Conservation (phyloP, 2,329 filamentous ascomycete genomes). For the Trichoderma hamatum region DNA sequence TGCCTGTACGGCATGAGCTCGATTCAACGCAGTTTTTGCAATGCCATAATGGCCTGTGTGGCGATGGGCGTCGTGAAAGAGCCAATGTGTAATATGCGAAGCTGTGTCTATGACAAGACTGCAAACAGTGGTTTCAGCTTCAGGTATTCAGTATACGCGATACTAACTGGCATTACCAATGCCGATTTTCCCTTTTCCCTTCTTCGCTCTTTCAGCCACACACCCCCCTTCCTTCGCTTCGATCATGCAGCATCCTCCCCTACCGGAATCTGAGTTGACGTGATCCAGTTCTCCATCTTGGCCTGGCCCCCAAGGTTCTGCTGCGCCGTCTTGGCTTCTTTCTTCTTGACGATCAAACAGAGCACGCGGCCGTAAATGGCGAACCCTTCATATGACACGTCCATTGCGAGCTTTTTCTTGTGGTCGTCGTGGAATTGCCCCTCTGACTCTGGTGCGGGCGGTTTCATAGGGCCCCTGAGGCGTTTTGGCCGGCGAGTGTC, state of each 20-base stretch:
- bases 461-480: conserved; percentile 39
- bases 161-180: background rate
- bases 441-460: conserved; percentile 32
- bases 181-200: background rate
- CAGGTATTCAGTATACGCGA: background rate
- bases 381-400: conserved; percentile 91
- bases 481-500: conserved; percentile 51
- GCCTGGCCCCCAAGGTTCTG: conserved; percentile 59
- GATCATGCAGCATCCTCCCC: conserved; percentile 40
- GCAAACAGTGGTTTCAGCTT: background rate
- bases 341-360: conserved; percentile 83
- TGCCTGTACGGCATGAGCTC: background rate
- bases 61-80: background rate
- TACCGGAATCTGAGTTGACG: conserved; percentile 69
- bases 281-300: conserved; percentile 84
- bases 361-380: conserved; percentile 92
- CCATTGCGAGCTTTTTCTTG: conserved; percentile 88
- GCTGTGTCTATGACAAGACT: background rate
- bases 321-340: conserved; percentile 54
- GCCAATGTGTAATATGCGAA: background rate
- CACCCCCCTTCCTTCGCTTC: background rate
- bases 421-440: conserved; percentile 56
- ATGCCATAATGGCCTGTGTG: background rate
- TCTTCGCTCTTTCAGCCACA: background rate
- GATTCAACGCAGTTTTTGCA: background rate